Base-by-base conservation (phyloP, 2,329 filamentous ascomycete species). In the Talaromyces sp. region DNA sequence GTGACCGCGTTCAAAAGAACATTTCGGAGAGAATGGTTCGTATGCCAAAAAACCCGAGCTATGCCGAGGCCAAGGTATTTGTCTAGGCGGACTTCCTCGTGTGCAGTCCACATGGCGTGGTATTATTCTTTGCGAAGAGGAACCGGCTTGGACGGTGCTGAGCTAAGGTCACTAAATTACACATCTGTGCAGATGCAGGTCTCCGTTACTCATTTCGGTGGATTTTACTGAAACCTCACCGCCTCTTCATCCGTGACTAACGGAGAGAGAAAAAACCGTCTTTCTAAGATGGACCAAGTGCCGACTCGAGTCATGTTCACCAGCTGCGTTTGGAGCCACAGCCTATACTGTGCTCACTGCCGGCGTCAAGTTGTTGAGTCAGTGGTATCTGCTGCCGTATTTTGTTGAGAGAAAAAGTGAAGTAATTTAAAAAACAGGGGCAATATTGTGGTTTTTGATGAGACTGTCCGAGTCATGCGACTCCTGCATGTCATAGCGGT, bases 171-270 rank as follows among this genome's bases (percentile, higher is more conserved):
- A 58, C 56, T 61, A 55, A 58, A 58, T 55, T 44, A 40, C 52
- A 56, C 30, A 61, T 18, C 31, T 55, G 56, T 23, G 30, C 51
- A 61, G 42, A 60, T 61, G 60, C 60, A 61, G 60, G 60, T 61
- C 60, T 53, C 27, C 50, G 50, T 28, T 53, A 28, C 54, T 51
- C 60, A 53, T 61, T n/a, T 56, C 23, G 47, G 60, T 51, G 34
- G 42, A 27, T 56, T 33, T 33, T 34, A 55, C 28, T 61, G 18
- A 52, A 12, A 58, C 34, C 56, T 58, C 60, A 61, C 60, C 60
- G 60, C 60, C 51, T 50, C 60, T 61, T 61, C 57, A 27, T 30
- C 27, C 8, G 50, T 18, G 50, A 53, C 50, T 53, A 53, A 53
- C 12, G 18, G 44, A 14, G 10, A 12, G 16, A 5, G 42, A n/a